Evolutionary conservation across 768 basidiomycete species (phyloP).

Genomic region (Gloeostereum incarnatum): DNA sequence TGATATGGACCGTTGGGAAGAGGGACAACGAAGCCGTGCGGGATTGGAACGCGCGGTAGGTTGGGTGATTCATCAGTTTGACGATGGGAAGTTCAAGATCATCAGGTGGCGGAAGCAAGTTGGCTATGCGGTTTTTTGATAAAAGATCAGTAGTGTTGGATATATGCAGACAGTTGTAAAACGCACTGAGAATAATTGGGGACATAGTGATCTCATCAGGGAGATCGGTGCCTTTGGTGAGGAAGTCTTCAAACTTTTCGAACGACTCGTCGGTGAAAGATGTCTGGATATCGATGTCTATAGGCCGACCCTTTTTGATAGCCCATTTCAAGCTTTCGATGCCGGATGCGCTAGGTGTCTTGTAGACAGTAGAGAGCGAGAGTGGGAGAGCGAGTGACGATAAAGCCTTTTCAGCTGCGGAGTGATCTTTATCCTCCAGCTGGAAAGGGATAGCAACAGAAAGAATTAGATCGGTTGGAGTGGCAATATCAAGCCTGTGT

Average conservation of each 20-base stretch:
- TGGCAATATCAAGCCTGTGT: background rate
- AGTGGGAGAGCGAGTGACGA: slow-evolving; percentile 29
- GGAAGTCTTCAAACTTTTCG: slow-evolving; percentile 63
- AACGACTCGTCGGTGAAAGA: slow-evolving; percentile 43
- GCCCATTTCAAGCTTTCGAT: slow-evolving; percentile 59
- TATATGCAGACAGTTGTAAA: no score
- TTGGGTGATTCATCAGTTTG: slow-evolving; percentile 70
- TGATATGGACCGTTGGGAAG: slow-evolving; percentile 60
- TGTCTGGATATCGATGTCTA: slow-evolving; percentile 64
- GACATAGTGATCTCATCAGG: slow-evolving; percentile 47
- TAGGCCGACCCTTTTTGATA: slow-evolving; percentile 46
- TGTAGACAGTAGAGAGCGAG: slow-evolving; percentile 52
- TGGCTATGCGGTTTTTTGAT: slow-evolving; percentile 27
- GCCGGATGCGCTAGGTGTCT: slow-evolving; percentile 33
- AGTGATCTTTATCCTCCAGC: slow-evolving; percentile 35
- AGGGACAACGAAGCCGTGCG: slow-evolving; percentile 68
- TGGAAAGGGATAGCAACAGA: slow-evolving; percentile 55
- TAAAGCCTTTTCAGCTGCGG: slow-evolving; percentile 29
- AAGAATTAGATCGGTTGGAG: slow-evolving; percentile 29
- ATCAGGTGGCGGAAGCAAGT: slow-evolving; percentile 73
- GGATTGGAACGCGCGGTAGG: slow-evolving; percentile 64
- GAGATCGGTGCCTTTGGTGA: slow-evolving; percentile 50
- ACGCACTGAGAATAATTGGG: slow-evolving; percentile 6
- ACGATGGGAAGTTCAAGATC: slow-evolving; percentile 65
- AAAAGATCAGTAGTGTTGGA: no score